These are phyloP conservation scores for Cydonia oblonga DNA, from an alignment of 331 rosid species.

Conservation along the genomic window DNA sequence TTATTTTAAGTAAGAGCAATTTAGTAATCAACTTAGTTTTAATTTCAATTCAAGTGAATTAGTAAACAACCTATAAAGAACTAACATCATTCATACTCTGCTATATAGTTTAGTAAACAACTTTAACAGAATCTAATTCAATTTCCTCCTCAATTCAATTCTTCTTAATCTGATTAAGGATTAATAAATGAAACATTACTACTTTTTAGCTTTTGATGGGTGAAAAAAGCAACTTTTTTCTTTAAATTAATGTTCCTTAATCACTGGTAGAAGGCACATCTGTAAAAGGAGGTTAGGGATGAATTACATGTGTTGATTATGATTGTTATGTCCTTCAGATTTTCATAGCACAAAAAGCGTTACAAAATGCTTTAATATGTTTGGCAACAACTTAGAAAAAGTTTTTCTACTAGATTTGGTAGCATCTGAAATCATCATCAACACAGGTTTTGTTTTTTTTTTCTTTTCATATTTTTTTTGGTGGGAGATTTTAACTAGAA, in stretches of 20 bases:
- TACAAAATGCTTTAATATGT: background rate
- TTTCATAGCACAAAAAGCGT: background rate
- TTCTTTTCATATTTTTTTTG: fast-evolving
- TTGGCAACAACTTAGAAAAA: background rate
- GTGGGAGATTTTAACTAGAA: background rate
- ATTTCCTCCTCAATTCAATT: too few species aligned
- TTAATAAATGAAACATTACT: background rate
- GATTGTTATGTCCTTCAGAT: slow-evolving; percentile 6
- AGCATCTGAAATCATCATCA: background rate
- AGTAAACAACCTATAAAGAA: too few species aligned
- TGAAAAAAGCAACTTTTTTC: slow-evolving; percentile 9
- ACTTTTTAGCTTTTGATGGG: background rate
- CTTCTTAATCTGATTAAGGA: too few species aligned
- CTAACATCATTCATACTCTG: too few species aligned
- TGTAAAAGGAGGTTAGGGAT: background rate
- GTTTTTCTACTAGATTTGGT: background rate
- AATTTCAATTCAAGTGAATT: too few species aligned
- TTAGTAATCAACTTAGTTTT: too few species aligned
- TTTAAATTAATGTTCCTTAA: background rate
- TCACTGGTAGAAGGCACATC: background rate
- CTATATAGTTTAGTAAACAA: too few species aligned
- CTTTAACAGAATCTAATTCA: too few species aligned
- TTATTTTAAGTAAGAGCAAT: too few species aligned
- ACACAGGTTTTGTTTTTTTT: too few species aligned
- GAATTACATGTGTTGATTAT: slow-evolving; percentile 1